Conservation (phyloP, 2,329 filamentous ascomycete genomes). For the Paecilomyces fulvus region DNA sequence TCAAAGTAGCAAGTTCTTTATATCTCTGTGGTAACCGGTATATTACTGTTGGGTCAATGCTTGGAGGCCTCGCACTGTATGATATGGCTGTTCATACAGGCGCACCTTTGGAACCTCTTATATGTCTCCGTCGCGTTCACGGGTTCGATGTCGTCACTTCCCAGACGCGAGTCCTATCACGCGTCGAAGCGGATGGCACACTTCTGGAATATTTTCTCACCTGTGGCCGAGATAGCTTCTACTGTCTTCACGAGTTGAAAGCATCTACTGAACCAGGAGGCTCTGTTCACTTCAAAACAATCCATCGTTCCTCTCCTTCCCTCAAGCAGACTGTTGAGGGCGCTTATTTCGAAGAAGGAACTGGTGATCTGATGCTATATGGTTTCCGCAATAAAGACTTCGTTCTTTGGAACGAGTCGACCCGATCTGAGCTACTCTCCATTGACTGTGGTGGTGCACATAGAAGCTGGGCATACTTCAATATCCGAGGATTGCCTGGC, state of each 20-base stretch:
- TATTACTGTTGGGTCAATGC: slow-evolving; percentile 49
- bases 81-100: slow-evolving; percentile 10
- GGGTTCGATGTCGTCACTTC: slow-evolving; percentile 59
- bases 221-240: slow-evolving; percentile 68
- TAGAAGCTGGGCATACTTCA: slow-evolving; percentile 59
- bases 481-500: slow-evolving; percentile 13
- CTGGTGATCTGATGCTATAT: slow-evolving; percentile 58
- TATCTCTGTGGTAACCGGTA: slow-evolving; percentile 22
- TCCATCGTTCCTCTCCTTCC: slow-evolving; percentile 61
- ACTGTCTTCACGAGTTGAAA: slow-evolving; percentile 51
- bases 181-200: slow-evolving; percentile 7
- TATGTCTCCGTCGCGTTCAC: slow-evolving; percentile 32
- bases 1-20: slow-evolving; percentile 45
- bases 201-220: slow-evolving; percentile 48
- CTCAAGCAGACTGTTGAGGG: slow-evolving; percentile 72
- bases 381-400: slow-evolving; percentile 77
- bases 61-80: slow-evolving; percentile 47
- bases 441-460: slow-evolving; percentile 82
- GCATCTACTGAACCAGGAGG: slow-evolving; percentile 16
- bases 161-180: slow-evolving; percentile 34
- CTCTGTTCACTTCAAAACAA: slow-evolving; percentile 34
- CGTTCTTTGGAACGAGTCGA: slow-evolving; percentile 69
- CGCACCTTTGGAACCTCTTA: slow-evolving; percentile 13
- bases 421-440: slow-evolving; percentile 58
- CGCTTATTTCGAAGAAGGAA: slow-evolving; percentile 48